Base-by-base conservation (phyloP, 2,329 filamentous ascomycete genomes). In the Fusarium devonianum region DNA sequence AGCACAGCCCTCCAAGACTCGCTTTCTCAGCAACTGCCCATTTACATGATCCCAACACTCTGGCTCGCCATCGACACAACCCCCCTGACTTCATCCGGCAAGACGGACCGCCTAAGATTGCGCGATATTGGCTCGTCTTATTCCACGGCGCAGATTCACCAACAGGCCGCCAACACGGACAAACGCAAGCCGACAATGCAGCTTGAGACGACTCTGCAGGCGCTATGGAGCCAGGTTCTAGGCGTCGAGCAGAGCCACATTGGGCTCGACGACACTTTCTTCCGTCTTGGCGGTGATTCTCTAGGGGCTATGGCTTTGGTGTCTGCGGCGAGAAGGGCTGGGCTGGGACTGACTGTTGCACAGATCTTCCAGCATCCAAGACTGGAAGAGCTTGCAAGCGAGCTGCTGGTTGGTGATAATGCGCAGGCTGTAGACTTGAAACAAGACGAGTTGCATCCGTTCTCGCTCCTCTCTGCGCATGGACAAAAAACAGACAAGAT, bases 281-380 rank as follows among this genome's bases (percentile, higher is more conserved):
- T 55, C 39, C 38, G 38, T 17, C 35, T 55, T 3, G 52, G 52
- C n/a, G 52, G 52, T 2, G 48, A 55, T 34, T 55, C 52, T 14
- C 13, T 55, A 2, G 33, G 33, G 6, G 52, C 52, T 3, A 55
- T 55, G 48, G 52, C 17, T 5, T 14, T 52, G 1, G 42, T 55
- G 4, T 30, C 38, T 12, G 13, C 13, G 3, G 47, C 48, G 4
- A 42, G 48, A 25, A 51, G 47, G 19, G 26, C 30, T 4, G 39
- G 48, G 11, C 29, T 44, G 2, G 7, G 17, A 22, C 34, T 52
- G 1, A 19, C 35, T 13, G 48, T 52, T 21, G 35, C 30, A 0
- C 38, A 52, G 16, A 28, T 52, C 16, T 52, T 52, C 19, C 29
- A 48, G 16, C 17, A 38, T 32, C 52, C 38, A 4, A 44, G 14